These are phyloP conservation scores for Scenedesmus sp. DNA, from an alignment of 163 green algal genomes.

Conservation along the genomic window DNA sequence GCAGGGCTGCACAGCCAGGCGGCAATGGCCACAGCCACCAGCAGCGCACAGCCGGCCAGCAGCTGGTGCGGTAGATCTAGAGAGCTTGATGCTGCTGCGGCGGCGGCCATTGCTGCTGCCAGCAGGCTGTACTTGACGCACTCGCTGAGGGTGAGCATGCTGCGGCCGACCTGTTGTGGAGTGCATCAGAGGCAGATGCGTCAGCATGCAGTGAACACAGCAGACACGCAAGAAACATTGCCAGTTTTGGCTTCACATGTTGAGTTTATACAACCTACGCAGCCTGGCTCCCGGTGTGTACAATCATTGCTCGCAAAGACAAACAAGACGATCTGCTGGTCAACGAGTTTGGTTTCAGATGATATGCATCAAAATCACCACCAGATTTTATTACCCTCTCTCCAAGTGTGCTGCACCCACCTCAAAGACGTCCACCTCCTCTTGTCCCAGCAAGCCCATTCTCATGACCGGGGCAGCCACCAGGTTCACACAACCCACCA, in stretches of 20 bases:
- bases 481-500: neutral
- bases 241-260: too few relatives aligned
- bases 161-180: neutral
- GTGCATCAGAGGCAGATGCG: neutral
- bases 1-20: conserved; percentile 1
- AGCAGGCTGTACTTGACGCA: neutral
- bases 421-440: conserved; percentile 19
- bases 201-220: neutral
- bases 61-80: neutral
- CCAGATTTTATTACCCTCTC: too few relatives aligned
- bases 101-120: neutral
- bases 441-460: conserved; percentile 6
- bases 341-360: too few relatives aligned
- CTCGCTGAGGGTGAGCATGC: conserved; percentile 14
- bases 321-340: too few relatives aligned
- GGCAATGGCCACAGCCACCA: neutral
- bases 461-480: neutral
- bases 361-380: too few relatives aligned
- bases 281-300: too few relatives aligned
- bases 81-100: neutral
- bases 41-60: neutral
- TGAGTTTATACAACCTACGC: too few relatives aligned
- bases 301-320: too few relatives aligned
- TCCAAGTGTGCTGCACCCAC: too few relatives aligned
- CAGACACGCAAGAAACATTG: too few relatives aligned